These are phyloP conservation scores for Trypanosoma rangeli DNA, from an alignment of 208 protist species.

Conservation along the genomic window DNA sequence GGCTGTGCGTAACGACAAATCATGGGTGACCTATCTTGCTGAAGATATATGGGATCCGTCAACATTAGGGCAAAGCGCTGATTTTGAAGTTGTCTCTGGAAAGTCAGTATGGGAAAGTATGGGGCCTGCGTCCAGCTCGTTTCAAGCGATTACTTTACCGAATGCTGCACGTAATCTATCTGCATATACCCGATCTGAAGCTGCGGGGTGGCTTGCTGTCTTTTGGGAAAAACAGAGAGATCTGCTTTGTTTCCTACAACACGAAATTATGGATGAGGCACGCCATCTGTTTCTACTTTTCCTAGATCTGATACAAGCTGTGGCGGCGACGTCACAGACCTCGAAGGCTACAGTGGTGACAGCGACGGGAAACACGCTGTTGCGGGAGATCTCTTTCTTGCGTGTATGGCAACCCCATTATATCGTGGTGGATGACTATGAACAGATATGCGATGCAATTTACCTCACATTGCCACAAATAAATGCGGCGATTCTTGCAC, in stretches of 20 bases:
- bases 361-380: conserved; percentile 39
- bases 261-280: conserved; percentile 39
- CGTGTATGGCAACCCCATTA: conserved; percentile 63
- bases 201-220: conserved; percentile 53
- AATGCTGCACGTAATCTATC: conserved; percentile 26
- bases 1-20: conserved; percentile 21
- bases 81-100: neutral
- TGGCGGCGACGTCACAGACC: conserved; percentile 65
- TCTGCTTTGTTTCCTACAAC: conserved; percentile 44
- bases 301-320: conserved; percentile 55
- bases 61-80: conserved; percentile 6
- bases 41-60: conserved; percentile 24
- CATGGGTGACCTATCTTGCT: conserved; percentile 28
- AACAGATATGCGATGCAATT: conserved; percentile 54
- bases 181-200: conserved; percentile 31
- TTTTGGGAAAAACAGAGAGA: conserved; percentile 66
- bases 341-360: conserved; percentile 46
- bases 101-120: conserved; percentile 18
- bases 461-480: conserved; percentile 66
- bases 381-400: conserved; percentile 56
- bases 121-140: conserved; percentile 9
- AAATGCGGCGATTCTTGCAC: conserved; percentile 51
- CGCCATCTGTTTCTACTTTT: conserved; percentile 51
- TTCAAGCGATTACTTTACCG: conserved; percentile 21
- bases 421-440: conserved; percentile 76